A percentile compares a stretch with the other conserved stretches of the same genome.
These are phyloP conservation scores for Globomyces pollinis-pini DNA, from an alignment of 192 early-diverging fungal species.

Conservation along the genomic window DNA sequence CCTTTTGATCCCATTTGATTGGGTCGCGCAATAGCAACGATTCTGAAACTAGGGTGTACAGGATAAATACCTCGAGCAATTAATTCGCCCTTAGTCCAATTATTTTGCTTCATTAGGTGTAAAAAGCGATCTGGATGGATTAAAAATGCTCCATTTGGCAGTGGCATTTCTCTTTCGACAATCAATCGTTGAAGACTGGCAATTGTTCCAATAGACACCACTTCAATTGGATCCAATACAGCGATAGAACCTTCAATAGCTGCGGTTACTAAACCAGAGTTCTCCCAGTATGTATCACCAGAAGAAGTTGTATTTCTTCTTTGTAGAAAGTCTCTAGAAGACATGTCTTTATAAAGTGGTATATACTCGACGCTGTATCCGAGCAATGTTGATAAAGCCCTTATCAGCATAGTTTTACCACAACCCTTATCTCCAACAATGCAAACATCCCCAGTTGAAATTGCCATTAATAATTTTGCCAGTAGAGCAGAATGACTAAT, in stretches of 20 bases:
- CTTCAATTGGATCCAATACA: conserved; percentile 66
- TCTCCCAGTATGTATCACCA: conserved; percentile 73
- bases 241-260: conserved; percentile 62
- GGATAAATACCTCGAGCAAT: conserved; percentile 38
- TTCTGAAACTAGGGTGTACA: conserved; percentile 70
- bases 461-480: not conserved
- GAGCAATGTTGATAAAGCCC: conserved; percentile 45
- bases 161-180: conserved; percentile 56
- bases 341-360: conserved; percentile 75
- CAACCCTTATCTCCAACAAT: conserved; percentile 67
- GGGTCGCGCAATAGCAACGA: conserved; percentile 58
- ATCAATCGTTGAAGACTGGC: conserved; percentile 60
- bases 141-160: conserved; percentile 64
- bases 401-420: conserved; percentile 62
- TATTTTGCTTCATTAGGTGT: conserved; percentile 37
- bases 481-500: not conserved
- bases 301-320: conserved; percentile 58
- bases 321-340: conserved; percentile 67
- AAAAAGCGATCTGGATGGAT: conserved; percentile 46
- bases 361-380: conserved; percentile 65
- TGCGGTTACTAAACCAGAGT: conserved; percentile 63
- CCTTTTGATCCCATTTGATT: conserved; percentile 30
- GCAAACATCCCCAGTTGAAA: conserved; percentile 48
- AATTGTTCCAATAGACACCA: conserved; percentile 61
- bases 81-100: conserved; percentile 41